Evolutionary conservation across 345 rosid species (phyloP).

Genomic region (Ceriops tagal): DNA sequence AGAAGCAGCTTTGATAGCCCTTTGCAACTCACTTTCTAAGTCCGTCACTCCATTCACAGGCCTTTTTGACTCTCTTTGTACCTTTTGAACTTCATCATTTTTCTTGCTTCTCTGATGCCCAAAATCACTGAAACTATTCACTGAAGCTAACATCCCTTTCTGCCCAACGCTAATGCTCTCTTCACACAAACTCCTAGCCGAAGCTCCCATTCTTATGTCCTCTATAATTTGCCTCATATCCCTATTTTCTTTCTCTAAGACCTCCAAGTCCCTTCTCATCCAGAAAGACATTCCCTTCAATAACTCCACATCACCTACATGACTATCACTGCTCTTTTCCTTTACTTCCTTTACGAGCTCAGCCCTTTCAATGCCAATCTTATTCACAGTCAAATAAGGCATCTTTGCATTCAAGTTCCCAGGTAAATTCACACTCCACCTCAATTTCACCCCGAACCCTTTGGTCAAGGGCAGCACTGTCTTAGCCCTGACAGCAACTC

Average conservation of each 20-base stretch:
- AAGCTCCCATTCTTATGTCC: constrained; percentile 37
- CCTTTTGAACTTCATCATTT: constrained; percentile 28
- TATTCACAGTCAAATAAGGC: constrained; percentile 56
- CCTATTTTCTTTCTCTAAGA: constrained; percentile 46
- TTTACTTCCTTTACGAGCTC: constrained; percentile 35
- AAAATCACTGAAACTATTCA: constrained; percentile 32
- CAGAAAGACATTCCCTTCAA: constrained; percentile 47
- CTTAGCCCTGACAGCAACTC: constrained; percentile 43
- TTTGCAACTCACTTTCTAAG: constrained; percentile 53
- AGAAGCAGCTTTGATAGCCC: constrained; percentile 55
- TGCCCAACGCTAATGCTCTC: constrained; percentile 26
- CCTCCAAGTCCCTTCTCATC: constrained; percentile 57
- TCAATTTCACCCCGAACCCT: constrained; percentile 34
- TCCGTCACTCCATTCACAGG: constrained; percentile 29
- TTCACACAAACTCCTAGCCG: constrained; percentile 11
- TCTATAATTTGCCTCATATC: constrained; percentile 46
- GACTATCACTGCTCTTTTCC: constrained; percentile 18
- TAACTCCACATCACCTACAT: constrained; percentile 40
- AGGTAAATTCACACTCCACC: constrained; percentile 49
- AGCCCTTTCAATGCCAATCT: constrained; percentile 48
- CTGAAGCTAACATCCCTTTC: constrained; percentile 17
- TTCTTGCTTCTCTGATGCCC: constrained; percentile 37
- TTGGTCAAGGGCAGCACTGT: constrained; percentile 48
- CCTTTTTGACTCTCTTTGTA: constrained; percentile 28
- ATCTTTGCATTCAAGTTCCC: constrained; percentile 27